Conservation (phyloP, 495 filamentous ascomycete species). For the Hypoxylon crocopeplum region DNA sequence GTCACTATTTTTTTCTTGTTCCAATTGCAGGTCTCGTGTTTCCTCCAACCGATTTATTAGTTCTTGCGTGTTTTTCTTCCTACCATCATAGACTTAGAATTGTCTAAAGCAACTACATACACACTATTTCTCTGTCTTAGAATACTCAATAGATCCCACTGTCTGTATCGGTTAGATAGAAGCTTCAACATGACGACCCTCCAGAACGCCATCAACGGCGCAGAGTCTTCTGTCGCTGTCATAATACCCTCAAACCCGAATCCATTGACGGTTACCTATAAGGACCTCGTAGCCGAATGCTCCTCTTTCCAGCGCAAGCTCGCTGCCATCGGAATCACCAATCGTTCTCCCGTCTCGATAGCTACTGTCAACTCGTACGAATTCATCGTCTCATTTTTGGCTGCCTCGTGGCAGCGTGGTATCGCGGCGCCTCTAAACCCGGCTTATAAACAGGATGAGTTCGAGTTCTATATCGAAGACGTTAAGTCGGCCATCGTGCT, state of each 20-base stretch:
- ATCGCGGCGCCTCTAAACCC: conserved; percentile 84
- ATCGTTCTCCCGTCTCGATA: conserved; percentile 73
- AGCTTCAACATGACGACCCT: conserved; percentile 45
- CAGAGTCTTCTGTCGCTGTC: conserved; percentile 58
- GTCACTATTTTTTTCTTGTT: too few species aligned
- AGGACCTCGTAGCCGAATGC: conserved; percentile 65
- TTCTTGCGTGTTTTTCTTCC: neutral
- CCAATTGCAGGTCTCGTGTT: too few species aligned
- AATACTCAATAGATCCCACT: too few species aligned
- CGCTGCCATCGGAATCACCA: conserved; percentile 69
- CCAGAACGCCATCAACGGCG: conserved; percentile 52
- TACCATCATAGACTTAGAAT: neutral
- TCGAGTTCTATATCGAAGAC: conserved; percentile 89
- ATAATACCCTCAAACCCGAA: conserved; percentile 68
- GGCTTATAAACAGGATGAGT: conserved; percentile 84
- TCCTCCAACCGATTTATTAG: neutral
- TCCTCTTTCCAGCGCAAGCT: conserved; percentile 73
- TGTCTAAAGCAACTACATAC: neutral
- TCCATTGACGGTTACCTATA: conserved; percentile 68
- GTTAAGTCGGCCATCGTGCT: conserved; percentile 76
- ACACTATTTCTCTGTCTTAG: too few species aligned
- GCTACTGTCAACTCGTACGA: conserved; percentile 80
- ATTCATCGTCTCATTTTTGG: conserved; percentile 83
- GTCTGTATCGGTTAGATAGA: too few species aligned
- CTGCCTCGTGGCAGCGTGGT: conserved; percentile 74